Evolutionary conservation across 1,284 basidiomycete genomes (phyloP).

Genomic region (Mycena citricolor): DNA sequence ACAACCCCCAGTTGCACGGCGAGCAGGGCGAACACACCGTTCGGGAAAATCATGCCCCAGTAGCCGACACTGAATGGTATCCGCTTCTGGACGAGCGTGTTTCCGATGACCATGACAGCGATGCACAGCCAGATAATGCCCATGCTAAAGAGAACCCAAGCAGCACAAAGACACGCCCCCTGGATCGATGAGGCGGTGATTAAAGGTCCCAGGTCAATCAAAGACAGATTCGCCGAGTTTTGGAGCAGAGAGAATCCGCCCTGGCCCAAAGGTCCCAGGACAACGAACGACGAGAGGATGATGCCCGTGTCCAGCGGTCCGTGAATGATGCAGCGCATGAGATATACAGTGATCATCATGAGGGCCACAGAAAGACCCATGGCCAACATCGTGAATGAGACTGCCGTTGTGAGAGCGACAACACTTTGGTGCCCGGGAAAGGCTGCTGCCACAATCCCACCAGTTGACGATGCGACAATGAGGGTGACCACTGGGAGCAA

Average conservation of each 20-base stretch:
- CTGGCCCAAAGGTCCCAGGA: conserved; percentile 60
- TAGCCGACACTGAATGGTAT: conserved; percentile 50
- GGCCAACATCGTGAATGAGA: conserved; percentile 54
- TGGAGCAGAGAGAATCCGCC: conserved; percentile 48
- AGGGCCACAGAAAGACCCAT: conserved; percentile 57
- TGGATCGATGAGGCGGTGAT: conserved; percentile 34
- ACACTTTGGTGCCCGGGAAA: conserved; percentile 43
- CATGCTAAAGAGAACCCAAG: conserved; percentile 54
- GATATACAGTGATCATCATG: conserved; percentile 54
- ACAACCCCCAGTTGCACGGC: conserved; percentile 52
- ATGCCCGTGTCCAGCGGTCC: conserved; percentile 46
- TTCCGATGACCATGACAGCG: conserved; percentile 44
- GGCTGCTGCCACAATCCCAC: conserved; percentile 55
- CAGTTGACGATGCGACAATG: conserved; percentile 67
- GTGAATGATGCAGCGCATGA: conserved; percentile 46
- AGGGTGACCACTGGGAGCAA: conserved; percentile 73
- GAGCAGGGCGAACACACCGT: conserved; percentile 66
- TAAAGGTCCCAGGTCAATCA: neutral
- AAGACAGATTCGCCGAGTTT: conserved; percentile 12
- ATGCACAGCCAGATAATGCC: conserved; percentile 55
- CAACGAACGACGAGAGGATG: conserved; percentile 62
- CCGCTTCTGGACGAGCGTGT: conserved; percentile 36
- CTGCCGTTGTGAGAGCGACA: conserved; percentile 55
- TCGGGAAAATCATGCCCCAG: conserved; percentile 65
- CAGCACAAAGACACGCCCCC: conserved; percentile 42